Evolutionary conservation across 257 asterid species (phyloP), one percentile per base, ranked within the genome.

Genomic region (Solanum okadae): DNA sequence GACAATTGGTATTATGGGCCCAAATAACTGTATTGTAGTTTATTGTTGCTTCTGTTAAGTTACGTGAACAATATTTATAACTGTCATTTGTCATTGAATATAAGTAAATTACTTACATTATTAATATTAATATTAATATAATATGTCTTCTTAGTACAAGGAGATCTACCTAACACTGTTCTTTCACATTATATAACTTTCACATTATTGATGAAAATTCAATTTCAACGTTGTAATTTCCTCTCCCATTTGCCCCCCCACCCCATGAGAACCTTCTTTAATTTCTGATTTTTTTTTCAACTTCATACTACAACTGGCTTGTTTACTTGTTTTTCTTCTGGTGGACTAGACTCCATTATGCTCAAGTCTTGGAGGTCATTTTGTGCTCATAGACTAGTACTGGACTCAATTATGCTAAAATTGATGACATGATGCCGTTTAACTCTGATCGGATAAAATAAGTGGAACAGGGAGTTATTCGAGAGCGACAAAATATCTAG

Each of bases 401-500:
- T 52, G 63, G 7, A 52, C 63, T 52, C 63, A 52, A 52, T 52
- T 52, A 52, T 52, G 63, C 23, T 52, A 18, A 16, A 59, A 12
- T 59, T 59, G 4, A 59, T 20, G 2, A 5, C 0, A 18, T 56
- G 5, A 56, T 18, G 4, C 1, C 4, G 12, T 59, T 59, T 8
- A 1, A 20, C 5, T 59, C 12, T 3, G 31, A 23, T 46, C 31
- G 11, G 13, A n/a, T 63, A 63, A 63, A 23, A 10, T 63, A 9
- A 59, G 4, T 1, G 10, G 5, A 59, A 3, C 0, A 8, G 0
- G 2, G 5, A 8, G 11, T 63, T 18, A 72, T 4, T 72, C 0
- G 3, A 68, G 37, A 27, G 3, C 14, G 9, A 12, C 5, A 67
- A 0, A 67, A 67, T 25, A 67, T 67, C 2, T 1, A 14, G 12